Base-by-base conservation (phyloP, 345 rosid species). In the Rubroshorea leprosula region DNA sequence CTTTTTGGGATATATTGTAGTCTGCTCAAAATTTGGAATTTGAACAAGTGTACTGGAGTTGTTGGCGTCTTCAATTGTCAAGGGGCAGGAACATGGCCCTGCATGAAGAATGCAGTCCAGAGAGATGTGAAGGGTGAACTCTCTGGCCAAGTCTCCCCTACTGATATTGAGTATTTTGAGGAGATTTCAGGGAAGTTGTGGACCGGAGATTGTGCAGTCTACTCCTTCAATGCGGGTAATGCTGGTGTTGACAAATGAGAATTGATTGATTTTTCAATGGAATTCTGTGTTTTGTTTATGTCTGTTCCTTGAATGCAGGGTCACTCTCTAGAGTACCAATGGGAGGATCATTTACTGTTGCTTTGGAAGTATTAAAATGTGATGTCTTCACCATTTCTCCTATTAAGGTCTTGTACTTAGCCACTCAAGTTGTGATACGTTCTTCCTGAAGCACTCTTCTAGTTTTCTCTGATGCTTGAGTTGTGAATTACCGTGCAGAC, bases 71-170 rank as follows among this genome's bases (percentile, higher is more conserved):
- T 82, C 74, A 82, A 79, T 60, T 79, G 82, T 74, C 87, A 77
- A 70, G 84, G 85, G 70, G 78, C 73, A 4, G 82, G 87, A 35
- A 77, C 58, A 48, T 77, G 84, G 84, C 87, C 80, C 31, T 69
- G 79, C 54, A 24, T 55, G 49, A 60, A 79, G 38, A 49, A 52
- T 23, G 17, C 58, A 18, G 49, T 20, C 50, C 57, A 31, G 38
- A 27, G 50, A 53, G 64, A 44, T 29, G 52, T 54, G 15, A 24
- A 23, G 29, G 20, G 45, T 4, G 68, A 65, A 63, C 54, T 72
- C 38, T 44, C 70, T 29, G 76, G 79, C 0, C 38, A 57, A 57
- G 73, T 75, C 20, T 82, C 77, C 41, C 80, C 78, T 20, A 50
- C 57, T 21, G 82, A 77, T 53, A 44, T 82, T 18, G 84, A 79